phyloP scores from a whole-genome alignment of 306 rosid species.

The Hippophae rhamnoides region DNA sequence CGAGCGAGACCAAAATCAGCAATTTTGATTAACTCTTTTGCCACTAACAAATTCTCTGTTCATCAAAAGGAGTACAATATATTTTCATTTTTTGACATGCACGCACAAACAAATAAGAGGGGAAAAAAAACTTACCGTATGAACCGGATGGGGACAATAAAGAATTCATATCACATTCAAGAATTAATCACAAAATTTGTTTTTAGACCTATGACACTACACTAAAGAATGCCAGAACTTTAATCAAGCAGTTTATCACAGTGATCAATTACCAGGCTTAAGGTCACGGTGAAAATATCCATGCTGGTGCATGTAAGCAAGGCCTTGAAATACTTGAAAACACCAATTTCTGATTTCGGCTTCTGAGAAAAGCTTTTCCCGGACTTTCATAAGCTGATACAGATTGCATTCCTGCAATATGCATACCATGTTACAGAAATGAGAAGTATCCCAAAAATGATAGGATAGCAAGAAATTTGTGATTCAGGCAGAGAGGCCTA shows the following conservation, averaged over 20 bases:
- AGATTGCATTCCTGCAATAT: constrained; percentile 64
- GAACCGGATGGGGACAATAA: too few species aligned
- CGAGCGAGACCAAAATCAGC: constrained; percentile 99
- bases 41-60: constrained; percentile 83
- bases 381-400: constrained; percentile 91
- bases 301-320: constrained; percentile 93
- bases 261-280: constrained; percentile 65
- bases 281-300: constrained; percentile 99
- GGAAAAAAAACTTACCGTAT: too few species aligned
- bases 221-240: not conserved
- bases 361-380: constrained; percentile 74
- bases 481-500: not conserved
- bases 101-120: not conserved
- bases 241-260: not conserved
- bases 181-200: too few species aligned
- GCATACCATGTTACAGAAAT: not conserved
- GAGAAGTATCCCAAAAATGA: not conserved
- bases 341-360: constrained; percentile 85
- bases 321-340: constrained; percentile 97
- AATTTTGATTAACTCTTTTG: constrained; percentile 67
- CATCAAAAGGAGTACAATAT: not conserved
- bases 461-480: not conserved
- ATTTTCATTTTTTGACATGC: constrained; percentile 3
- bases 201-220: too few species aligned
- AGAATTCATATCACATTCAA: too few species aligned